phyloP scores from a whole-genome alignment of 176 grass and related monocot species.

The Ensete ventricosum region DNA sequence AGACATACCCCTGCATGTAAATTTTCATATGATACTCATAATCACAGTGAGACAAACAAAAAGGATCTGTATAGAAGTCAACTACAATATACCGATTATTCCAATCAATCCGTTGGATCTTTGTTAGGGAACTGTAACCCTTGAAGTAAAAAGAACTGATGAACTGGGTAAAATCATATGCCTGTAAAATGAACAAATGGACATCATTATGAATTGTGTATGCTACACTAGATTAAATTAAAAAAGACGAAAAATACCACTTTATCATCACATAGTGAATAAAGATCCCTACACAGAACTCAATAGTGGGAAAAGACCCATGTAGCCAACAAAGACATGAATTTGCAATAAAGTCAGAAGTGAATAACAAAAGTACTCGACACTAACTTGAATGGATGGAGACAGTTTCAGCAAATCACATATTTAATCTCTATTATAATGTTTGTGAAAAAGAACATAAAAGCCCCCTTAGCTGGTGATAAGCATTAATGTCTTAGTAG shows the following conservation, averaged over 20 bases:
- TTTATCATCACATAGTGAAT: no score
- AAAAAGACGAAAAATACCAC: no score
- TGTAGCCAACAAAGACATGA: background rate
- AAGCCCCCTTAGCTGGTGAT: no score
- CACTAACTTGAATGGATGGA: no score
- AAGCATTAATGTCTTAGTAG: no score
- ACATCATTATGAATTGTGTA: background rate
- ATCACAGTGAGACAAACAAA: background rate
- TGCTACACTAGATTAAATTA: background rate
- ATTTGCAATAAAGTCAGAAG: background rate
- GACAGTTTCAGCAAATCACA: no score
- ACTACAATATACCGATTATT: constrained; percentile 65
- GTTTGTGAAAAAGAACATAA: no score
- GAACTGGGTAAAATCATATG: constrained; percentile 60
- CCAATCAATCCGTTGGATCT: constrained; percentile 84
- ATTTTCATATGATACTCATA: background rate
- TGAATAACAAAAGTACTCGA: no score
- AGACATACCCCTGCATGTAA: constrained; percentile 72
- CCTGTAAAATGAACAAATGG: constrained; percentile 25
- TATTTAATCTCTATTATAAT: no score
- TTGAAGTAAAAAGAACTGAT: constrained; percentile 82
- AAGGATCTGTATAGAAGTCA: background rate
- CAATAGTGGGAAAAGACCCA: no score
- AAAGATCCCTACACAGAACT: no score
- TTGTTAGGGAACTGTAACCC: constrained; percentile 76